phyloP scores from a whole-genome alignment of 495 filamentous ascomycete genomes.

The Aspergillus olivimuriae region DNA sequence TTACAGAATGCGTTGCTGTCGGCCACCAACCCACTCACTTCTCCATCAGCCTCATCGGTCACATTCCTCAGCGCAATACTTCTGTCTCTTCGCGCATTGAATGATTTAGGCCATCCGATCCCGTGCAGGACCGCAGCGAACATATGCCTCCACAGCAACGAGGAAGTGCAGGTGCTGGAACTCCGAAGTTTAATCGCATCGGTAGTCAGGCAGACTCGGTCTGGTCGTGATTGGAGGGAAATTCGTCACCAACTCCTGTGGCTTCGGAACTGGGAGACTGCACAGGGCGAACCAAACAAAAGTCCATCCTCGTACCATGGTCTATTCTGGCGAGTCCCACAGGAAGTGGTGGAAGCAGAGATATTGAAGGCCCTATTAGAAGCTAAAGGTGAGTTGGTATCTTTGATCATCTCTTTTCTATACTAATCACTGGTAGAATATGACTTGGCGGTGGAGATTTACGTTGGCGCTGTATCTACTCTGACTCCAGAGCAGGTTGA shows the following conservation, averaged over 20 bases:
- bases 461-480: slow-evolving; percentile 46
- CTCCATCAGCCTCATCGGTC: slow-evolving; percentile 52
- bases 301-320: slow-evolving; percentile 44
- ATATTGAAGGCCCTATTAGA: slow-evolving; percentile 67
- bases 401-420: no score
- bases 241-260: slow-evolving; percentile 66
- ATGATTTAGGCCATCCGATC: slow-evolving; percentile 51
- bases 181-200: slow-evolving; percentile 56
- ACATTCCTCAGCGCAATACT: slow-evolving; percentile 61
- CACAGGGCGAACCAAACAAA: slow-evolving; percentile 31
- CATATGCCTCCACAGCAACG: slow-evolving; percentile 36
- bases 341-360: slow-evolving; percentile 61
- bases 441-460: slow-evolving; percentile 60
- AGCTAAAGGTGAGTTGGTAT: slow-evolving; percentile 62
- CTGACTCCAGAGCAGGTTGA: slow-evolving; percentile 50
- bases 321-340: slow-evolving; percentile 62
- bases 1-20: slow-evolving; percentile 52
- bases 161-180: slow-evolving; percentile 60
- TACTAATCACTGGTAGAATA: no score
- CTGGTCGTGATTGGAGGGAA: slow-evolving; percentile 62
- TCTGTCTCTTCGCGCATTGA: slow-evolving; percentile 60
- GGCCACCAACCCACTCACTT: slow-evolving; percentile 60
- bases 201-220: slow-evolving; percentile 43
- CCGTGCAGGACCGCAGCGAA: slow-evolving; percentile 48
- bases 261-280: slow-evolving; percentile 72